Base-by-base conservation (phyloP, 257 asterid genomes). In the Penstemon barbatus region DNA sequence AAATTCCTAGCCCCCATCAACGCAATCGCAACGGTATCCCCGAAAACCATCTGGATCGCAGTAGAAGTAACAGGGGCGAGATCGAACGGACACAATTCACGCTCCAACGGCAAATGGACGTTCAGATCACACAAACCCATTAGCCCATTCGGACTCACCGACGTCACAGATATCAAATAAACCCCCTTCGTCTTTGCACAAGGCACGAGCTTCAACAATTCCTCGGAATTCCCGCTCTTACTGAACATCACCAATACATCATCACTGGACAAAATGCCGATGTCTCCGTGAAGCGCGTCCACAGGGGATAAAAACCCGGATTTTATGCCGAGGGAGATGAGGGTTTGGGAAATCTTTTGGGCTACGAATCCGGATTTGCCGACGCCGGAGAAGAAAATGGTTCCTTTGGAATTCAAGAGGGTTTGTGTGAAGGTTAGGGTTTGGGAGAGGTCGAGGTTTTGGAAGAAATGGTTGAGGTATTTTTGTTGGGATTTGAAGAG, bases 201-300 rank as follows among this genome's bases (percentile, higher is more conserved):
- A 4, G 98, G 98, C 49, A 79, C 97, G 6, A 92, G 88, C 86
- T 70, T 88, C 71, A 88, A 18, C 84, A 92, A 64, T 60, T 93
- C 89, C 89, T 84, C 98, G 0, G 97, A 78, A 70, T 89, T 92
- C 36, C 98, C 98, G 41, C 98, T 92, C 82, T 93, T 93, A 66
- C 98, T 93, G 79, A 90, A 90, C 89, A 93, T 39, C 9, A 93
- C 96, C 76, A 93, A 45, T 71, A 92, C 68, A 80, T 92, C 96
- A 8, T 62, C 41, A 25, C 78, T 5, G 37, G 85, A 80, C 72
- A 90, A 57, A 86, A 92, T 81, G 87, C 96, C 98, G 69, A 92
- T 90, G 85, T 92, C 98, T 12, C 98, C 98, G 66, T 92, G 98
- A 8, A 92, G 92, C 25, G 98, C 96, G 78, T 88, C 98, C 45